phyloP scores from a whole-genome alignment of 805 yeast species.

The Brettanomyces sp. region DNA sequence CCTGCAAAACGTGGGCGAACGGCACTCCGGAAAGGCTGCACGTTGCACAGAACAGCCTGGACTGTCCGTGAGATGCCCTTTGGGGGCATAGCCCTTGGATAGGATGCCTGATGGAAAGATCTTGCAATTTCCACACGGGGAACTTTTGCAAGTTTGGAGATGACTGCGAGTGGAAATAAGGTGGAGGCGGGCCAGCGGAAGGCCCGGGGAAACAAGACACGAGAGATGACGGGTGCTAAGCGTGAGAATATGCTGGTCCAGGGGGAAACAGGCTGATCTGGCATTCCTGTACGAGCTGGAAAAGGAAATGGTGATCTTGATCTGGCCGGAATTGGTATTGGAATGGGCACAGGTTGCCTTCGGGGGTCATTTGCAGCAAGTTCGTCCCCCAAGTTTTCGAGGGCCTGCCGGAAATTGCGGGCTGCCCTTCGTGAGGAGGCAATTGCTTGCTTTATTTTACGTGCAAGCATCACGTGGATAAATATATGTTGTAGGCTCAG shows the following conservation, averaged over 20 bases:
- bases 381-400: conserved; percentile 38
- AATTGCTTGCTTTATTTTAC: conserved; percentile 32
- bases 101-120: background rate
- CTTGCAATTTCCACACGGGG: conserved; percentile 1
- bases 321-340: conserved; percentile 31
- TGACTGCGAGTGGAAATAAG: background rate
- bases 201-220: background rate
- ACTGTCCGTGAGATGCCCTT: conserved; percentile 5
- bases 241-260: background rate
- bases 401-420: conserved; percentile 35
- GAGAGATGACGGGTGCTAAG: background rate
- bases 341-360: conserved; percentile 19
- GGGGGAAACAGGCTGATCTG: conserved; percentile 20
- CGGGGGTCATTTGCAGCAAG: conserved; percentile 21
- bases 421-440: conserved; percentile 37
- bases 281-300: conserved; percentile 14
- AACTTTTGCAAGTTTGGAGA: background rate
- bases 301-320: conserved; percentile 6
- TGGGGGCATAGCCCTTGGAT: background rate
- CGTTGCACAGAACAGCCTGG: conserved; percentile 15
- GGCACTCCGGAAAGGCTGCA: conserved; percentile 20
- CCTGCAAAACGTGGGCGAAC: conserved; percentile 10
- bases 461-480: background rate
- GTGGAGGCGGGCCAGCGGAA: background rate
- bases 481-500: too few species aligned